Conservation (phyloP, 768 basidiomycete species). For the Symmetrospora coprosmae region DNA sequence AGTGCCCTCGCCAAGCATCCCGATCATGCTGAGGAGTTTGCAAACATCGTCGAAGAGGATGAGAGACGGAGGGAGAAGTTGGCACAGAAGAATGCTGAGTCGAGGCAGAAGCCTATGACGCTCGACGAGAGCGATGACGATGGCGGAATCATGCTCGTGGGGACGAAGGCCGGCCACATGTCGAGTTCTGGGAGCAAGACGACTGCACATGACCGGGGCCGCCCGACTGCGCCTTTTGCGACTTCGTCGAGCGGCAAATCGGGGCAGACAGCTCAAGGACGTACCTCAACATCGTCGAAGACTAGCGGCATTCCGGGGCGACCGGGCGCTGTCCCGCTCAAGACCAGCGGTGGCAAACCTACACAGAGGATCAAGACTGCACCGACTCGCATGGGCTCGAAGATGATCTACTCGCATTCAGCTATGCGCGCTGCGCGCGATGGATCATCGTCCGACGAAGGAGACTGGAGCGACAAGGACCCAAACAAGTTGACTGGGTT, state of each 20-base stretch:
- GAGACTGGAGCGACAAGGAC: constrained; percentile 19
- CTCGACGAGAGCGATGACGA: constrained; percentile 13
- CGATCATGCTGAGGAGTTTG: background rate
- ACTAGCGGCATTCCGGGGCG: too few relatives aligned
- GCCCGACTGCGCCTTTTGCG: too few relatives aligned
- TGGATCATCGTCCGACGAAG: background rate
- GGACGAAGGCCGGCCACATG: background rate
- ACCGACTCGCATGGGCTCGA: constrained; percentile 10
- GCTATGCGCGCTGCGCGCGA: constrained; percentile 16
- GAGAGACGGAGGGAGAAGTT: background rate
- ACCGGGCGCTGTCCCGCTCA: too few relatives aligned
- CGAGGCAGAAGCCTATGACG: background rate
- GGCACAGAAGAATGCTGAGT: background rate
- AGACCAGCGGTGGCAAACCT: too few relatives aligned
- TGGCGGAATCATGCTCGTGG: background rate
- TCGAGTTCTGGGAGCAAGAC: background rate
- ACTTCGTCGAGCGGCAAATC: too few relatives aligned
- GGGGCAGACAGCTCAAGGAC: too few relatives aligned
- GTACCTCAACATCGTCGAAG: too few relatives aligned
- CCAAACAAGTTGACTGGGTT: background rate
- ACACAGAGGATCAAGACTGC: too few relatives aligned
- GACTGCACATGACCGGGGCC: too few relatives aligned
- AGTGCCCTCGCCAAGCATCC: constrained; percentile 25
- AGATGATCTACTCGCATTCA: constrained; percentile 13
- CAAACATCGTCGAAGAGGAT: background rate